Percentiles rank a stretch among this genome's conserved stretches.
Evolutionary conservation across 352 stramenopile genomes (phyloP).

Genomic region (Globisporangium uncinulatum): DNA sequence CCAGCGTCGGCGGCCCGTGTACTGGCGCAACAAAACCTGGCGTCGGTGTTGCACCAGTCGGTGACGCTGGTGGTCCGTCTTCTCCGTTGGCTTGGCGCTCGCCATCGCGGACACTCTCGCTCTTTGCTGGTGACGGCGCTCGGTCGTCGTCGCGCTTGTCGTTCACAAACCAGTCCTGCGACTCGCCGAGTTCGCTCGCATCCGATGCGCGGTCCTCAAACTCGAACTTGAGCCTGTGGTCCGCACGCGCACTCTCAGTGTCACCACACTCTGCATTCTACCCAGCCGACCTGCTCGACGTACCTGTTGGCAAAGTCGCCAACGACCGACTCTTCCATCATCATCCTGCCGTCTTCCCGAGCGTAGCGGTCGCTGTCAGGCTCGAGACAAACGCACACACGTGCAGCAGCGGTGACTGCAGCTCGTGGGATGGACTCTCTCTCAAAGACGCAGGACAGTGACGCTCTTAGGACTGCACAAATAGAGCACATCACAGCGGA

Average conservation of each 20-base stretch:
- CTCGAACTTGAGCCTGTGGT: constrained; percentile 38
- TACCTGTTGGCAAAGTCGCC: constrained; percentile 60
- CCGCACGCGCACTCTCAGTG: neutral
- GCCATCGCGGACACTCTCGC: constrained; percentile 9
- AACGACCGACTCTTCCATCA: constrained; percentile 47
- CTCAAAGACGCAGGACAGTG: neutral
- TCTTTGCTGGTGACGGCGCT: constrained; percentile 23
- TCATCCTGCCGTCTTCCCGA: constrained; percentile 8
- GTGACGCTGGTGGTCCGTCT: neutral
- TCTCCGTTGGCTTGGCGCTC: neutral
- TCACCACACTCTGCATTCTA: neutral
- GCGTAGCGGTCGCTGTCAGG: neutral
- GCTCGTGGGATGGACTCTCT: neutral
- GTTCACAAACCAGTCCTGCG: constrained; percentile 82
- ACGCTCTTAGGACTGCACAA: constrained; percentile 3
- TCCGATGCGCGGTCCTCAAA: constrained; percentile 61
- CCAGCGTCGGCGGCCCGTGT: neutral
- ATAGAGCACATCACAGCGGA: neutral
- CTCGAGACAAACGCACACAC: neutral
- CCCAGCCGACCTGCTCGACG: neutral
- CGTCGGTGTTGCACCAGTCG: neutral
- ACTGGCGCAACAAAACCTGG: neutral
- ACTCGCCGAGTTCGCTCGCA: constrained; percentile 46
- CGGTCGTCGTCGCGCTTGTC: constrained; percentile 35
- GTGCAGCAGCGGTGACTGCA: neutral